Evolutionary conservation across 495 filamentous ascomycete species (phyloP), one percentile per base, ranked within the genome.

Genomic region (Polyplosphaeria fusca): DNA sequence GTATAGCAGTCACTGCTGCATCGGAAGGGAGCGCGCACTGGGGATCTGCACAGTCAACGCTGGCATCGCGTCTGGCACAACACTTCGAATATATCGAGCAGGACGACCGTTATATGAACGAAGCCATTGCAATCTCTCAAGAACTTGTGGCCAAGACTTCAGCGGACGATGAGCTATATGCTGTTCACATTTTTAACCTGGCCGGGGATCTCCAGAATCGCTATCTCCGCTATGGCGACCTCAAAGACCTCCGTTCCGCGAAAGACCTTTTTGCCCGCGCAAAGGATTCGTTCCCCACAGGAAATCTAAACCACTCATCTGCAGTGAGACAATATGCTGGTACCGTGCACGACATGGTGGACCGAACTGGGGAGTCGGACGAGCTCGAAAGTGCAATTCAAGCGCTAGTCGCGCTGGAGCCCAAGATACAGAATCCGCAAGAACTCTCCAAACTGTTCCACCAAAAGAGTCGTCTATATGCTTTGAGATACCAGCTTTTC

Each of bases 131-230:
- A 18, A 49, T 49, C 23, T 18, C n/a, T 22, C 25, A 49, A 19
- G 24, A 49, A 18, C 27, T 49, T 4, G 46, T 49, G 4, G 7
- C 3, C 4, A 13, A 4, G 16, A 52, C 38, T 4, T 26, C 49
- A 14, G 22, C 18, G 7, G 35, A 52, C 16, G 49, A 40, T 23
- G 46, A 49, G 11, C 13, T 49, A 14, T 52, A 41, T 22, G 49
- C 7, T 12, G 11, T 22, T 4, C 20, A 42, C 26, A 27, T 42
- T 5, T 42, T 41, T 37, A 52, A 52, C 24, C 23, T 52, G 3
- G 49, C 49, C n/a, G 49, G 30, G 9, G 49, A 52, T 19, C 30
- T 52, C n/a, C 7, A 22, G n/a, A 42, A 25, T 26, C 49, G 30
- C 13, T 52, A 42, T 16, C 4, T 13, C 18, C 49, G 49, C 5